Conservation (phyloP, 208 protist species). For the Acanthamoeba healyi region DNA sequence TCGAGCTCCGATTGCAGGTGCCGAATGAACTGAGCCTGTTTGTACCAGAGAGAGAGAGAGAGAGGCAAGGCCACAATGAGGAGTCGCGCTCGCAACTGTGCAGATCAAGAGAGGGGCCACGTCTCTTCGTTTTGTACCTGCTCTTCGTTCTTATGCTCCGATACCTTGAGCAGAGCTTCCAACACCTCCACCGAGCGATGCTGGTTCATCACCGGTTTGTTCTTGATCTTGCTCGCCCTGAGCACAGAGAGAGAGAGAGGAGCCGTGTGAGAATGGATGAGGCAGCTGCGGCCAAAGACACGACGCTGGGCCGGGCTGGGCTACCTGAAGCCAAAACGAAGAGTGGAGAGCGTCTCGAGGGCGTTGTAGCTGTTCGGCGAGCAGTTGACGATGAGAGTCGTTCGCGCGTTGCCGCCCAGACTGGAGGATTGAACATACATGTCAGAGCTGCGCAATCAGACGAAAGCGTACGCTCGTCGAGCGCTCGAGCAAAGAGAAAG, state of each 20-base stretch:
- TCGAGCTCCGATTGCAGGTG: background rate
- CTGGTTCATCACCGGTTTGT: background rate
- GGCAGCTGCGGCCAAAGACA: too few species aligned
- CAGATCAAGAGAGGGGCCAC: too few species aligned
- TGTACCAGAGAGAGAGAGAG: too few species aligned
- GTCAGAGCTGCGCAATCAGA: too few species aligned
- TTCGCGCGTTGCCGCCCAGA: conserved; percentile 93
- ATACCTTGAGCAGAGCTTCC: background rate
- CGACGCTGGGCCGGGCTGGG: too few species aligned
- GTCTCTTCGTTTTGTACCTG: background rate
- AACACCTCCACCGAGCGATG: background rate
- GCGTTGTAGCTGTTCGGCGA: conserved; percentile 90
- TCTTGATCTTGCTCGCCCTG: conserved; percentile 39
- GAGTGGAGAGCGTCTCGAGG: conserved; percentile 92
- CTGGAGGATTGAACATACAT: too few species aligned
- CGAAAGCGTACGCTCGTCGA: too few species aligned
- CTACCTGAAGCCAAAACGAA: conserved; percentile 89
- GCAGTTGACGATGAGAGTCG: conserved; percentile 91
- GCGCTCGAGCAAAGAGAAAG: too few species aligned
- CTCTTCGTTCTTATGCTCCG: background rate
- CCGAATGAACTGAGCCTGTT: background rate
- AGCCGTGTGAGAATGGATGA: background rate
- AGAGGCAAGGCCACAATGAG: too few species aligned
- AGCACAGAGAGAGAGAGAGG: too few species aligned
- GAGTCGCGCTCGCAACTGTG: too few species aligned